Base-by-base conservation (phyloP, 352 stramenopile species). In the Pythium monospermum region DNA sequence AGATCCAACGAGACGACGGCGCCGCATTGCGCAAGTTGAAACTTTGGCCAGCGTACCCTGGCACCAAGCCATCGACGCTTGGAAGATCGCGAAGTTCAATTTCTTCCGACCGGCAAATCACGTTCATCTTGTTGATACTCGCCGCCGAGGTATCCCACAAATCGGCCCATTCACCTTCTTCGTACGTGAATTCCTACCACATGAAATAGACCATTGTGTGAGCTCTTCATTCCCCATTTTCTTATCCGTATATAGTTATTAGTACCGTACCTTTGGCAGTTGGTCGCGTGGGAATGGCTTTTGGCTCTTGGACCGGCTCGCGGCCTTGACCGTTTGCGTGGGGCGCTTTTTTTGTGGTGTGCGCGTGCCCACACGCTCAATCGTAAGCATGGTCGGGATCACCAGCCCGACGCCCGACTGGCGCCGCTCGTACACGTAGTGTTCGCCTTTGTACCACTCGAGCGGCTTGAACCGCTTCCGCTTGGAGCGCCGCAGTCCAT, bases 371-470 rank as follows among this genome's bases (percentile, higher is more conserved):
- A 71, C 63, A 4, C 83, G 74, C 48, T 94, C 79, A 23, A 91
- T 73, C 3, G 76, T 75, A 4, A 71, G 71, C 36, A 92, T 76
- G 1, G 83, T 94, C 7, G 83, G 83, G 47, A 94, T 75, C 37
- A 92, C 80, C 7, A 85, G 61, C 7, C 83, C 83, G 4, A 94
- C 76, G n/a, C 83, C 83, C 16, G 82, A 82, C 36, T 88, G 80
- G 4, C 75, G 85, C 13, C 83, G 79, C 49, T 92, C 81, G 46
- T 88, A 94, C 42, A 94, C 76, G 54, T 84, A 91, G 48, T 90
- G 76, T 57, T 94, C 83, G 38, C 82, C 83, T 52, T 92, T 92
- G 68, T 92, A 94, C 83, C 83, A 94, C 13, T 68, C 83, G n/a
- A 94, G 66, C 19, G 83, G 83, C 73, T 90, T 89, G 52, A 83